Base-by-base conservation (phyloP, 2,329 filamentous ascomycete genomes). In the Aspergillus quadricinctus region DNA sequence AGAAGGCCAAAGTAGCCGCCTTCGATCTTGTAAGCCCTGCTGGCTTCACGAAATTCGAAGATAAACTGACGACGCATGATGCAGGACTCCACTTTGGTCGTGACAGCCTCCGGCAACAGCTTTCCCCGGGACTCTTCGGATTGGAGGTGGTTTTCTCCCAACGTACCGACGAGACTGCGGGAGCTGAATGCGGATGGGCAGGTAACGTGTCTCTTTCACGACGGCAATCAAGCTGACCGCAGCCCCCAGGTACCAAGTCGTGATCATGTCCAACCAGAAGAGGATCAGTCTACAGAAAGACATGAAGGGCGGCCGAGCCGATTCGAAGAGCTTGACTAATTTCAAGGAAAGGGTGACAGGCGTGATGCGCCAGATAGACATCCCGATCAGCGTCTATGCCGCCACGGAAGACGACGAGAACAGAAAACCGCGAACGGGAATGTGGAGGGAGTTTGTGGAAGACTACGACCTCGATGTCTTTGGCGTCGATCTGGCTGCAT, bases 61-160 rank as follows among this genome's bases (percentile, higher is more conserved):
- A 11, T 3, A 50, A 35, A 35, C 37, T 19, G 21, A 25, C 48
- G 31, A 19, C 43, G 50, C 17, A 53, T 11, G 23, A 45, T 10
- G 10, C 62, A 90, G 87, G 94, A 99, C 70, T 94, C 90, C 7
- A 99, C 94, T 0, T 76, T 99, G 35, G 91, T 99, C 59, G 80
- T 80, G 1, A 88, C 91, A 0, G 81, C 85, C 3, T 96, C 92
- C 0, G 92, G 92, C 7, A 94, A 90, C 73, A 88, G 83, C 51
- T 93, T 93, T 67, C 81, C 85, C 2, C 81, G 82, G 52, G 83
- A 86, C 61, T 83, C 86, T 0, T 78, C 80, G 3, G 93, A 97
- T 70, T 99, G 94, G 94, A 91, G 90, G 72, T 99, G 94, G 94
- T 97, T 92, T 91, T 78, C 95, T 70, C 65, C 75, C 14, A 80